A percentile compares a stretch with the other conserved stretches of the same genome.
phyloP scores from a whole-genome alignment of 139 green algal genomes.

The Tetraselmis chui region DNA sequence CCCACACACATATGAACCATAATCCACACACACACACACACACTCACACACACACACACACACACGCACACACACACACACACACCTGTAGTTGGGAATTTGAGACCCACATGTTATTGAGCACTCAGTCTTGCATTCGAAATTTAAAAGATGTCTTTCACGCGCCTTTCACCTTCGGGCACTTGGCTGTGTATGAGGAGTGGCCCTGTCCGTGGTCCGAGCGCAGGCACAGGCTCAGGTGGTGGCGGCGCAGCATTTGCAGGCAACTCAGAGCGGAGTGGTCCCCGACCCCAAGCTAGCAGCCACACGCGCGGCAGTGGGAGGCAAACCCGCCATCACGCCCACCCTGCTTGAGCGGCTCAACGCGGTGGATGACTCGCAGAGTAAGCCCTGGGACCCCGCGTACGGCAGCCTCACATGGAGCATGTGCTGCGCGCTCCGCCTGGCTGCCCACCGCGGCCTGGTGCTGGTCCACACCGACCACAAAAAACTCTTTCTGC shows the following conservation, averaged over 20 bases:
- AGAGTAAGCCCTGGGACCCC: constrained; percentile 20
- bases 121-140: too few relatives aligned
- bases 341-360: constrained; percentile 20
- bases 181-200: too few relatives aligned
- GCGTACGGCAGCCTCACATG: constrained; percentile 67
- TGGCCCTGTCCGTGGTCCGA: too few relatives aligned
- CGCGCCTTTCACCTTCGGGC: too few relatives aligned
- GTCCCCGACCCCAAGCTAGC: neutral
- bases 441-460: constrained; percentile 41
- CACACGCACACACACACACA: too few relatives aligned
- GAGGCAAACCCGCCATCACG: neutral
- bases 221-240: neutral
- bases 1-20: too few relatives aligned
- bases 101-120: too few relatives aligned
- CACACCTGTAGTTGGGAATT: too few relatives aligned
- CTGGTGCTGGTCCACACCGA: constrained; percentile 35
- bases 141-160: too few relatives aligned
- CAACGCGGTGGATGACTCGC: constrained; percentile 13
- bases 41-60: too few relatives aligned
- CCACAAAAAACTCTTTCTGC: constrained; percentile 70
- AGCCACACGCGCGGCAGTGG: neutral
- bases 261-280: neutral
- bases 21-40: too few relatives aligned
- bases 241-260: neutral
- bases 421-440: constrained; percentile 51